Evolutionary conservation across 2,329 filamentous ascomycete species (phyloP), one percentile per base, ranked within the genome.

Genomic region (Pochonia chlamydosporia): DNA sequence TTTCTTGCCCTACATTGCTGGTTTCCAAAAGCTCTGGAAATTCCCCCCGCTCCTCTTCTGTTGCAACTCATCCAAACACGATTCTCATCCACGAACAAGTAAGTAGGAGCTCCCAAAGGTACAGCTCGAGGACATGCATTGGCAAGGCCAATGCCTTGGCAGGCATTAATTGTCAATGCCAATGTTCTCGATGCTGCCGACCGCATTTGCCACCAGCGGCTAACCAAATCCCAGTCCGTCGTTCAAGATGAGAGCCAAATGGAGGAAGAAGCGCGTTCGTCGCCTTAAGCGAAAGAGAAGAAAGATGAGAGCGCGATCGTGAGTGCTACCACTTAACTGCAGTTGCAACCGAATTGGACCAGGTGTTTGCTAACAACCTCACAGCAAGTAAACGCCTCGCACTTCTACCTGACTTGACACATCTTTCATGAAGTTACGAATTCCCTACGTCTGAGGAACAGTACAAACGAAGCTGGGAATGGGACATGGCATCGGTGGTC

Each of bases 201-300:
- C 13, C 10, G 23, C 20, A 5, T 11, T 28, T 4, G 11, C 23
- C 26, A 26, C 7, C 6, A 0, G 23, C 5, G 37, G 31, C 43
- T 46, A 20, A 40, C 23, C 5, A n/a, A 30, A 21, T 43, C 11
- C 18, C 21, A 49, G 44, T 21, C 26, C 58, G 58, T 63, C 61
- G 70, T 74, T 75, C 77, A 82, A 75, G 76, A 82, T 84, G 81
- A 79, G 92, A 93, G 91, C 90, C 72, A 97, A 97, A 83, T 97
- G 93, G 93, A 93, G 92, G 83, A 99, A 99, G 88, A 99, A 99
- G 92, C 84, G 93, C 74, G 91, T 96, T 78, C 84, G 93, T 69
- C 86, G 93, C 76, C 89, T 99, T 75, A 97, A 97, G 87, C 87
- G 91, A 73, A 99, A 99, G 91, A 90, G 93, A 81, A 95, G 93